phyloP scores from a whole-genome alignment of 352 stramenopile genomes.

The Pythium myriotylum region DNA sequence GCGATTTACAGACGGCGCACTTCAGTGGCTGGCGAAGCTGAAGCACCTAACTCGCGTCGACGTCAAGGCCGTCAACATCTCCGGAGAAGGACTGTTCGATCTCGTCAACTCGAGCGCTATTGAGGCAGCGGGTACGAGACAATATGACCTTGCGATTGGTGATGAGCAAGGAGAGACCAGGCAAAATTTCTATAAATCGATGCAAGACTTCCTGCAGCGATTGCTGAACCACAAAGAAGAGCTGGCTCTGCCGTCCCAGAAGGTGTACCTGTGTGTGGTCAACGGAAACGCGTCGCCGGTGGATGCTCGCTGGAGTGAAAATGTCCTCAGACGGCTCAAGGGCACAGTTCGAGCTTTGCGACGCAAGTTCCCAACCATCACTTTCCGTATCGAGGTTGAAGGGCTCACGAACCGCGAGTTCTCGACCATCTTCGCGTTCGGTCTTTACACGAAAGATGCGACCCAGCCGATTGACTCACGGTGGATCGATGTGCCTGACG shows the following conservation, averaged over 20 bases:
- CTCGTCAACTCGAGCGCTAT: not conserved
- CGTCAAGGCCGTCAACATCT: conserved; percentile 13
- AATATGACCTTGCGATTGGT: conserved; percentile 4
- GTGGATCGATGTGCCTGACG: conserved; percentile 1
- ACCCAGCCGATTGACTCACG: conserved; percentile 5
- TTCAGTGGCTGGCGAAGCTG: not conserved
- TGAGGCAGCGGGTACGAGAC: conserved; percentile 1
- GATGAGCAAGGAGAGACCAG: not conserved
- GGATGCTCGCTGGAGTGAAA: not conserved
- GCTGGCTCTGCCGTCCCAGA: not conserved
- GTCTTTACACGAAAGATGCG: conserved; percentile 2
- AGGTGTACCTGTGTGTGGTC: conserved; percentile 1
- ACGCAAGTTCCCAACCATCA: conserved; percentile 3
- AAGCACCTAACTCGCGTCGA: not conserved
- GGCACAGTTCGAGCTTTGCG: not conserved
- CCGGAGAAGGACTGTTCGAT: conserved; percentile 8
- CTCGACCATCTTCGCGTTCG: conserved; percentile 3
- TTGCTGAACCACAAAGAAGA: not conserved
- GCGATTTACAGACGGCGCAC: conserved; percentile 6
- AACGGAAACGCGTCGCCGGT: conserved; percentile 2
- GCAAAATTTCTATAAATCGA: conserved; percentile 4
- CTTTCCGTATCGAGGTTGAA: conserved; percentile 5
- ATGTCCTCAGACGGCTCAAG: not conserved
- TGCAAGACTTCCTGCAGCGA: not conserved
- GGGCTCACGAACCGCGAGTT: not conserved